Base-by-base conservation (phyloP, 805 yeast species). In the Monosporozyma solicola region DNA sequence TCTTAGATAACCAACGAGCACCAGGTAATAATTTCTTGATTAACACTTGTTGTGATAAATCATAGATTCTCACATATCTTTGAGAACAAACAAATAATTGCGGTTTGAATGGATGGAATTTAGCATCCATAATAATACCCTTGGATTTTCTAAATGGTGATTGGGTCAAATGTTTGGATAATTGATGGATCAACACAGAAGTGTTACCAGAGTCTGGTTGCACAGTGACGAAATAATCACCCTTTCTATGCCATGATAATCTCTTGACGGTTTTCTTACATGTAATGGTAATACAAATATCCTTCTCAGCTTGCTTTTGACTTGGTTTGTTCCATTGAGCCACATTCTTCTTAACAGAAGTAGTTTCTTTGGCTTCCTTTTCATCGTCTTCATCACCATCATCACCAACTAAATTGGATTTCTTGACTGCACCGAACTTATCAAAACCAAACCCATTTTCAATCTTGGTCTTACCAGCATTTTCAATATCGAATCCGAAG, bases 51-150 rank as follows among this genome's bases (percentile, higher is more conserved):
- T 84, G 87, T 29, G 95, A 80, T 62, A 94, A 78, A 69, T 94
- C 96, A 70, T 94, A 94, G 51, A 94, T 81, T 61, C 96, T 83
- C 58, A 94, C 80, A 61, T 90, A 87, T 65, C 98, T 80, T 74
- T 94, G 99, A 10, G 97, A 87, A 61, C 92, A 90, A 50, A 94
- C 98, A 64, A 87, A 87, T 56, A 94, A 77, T 66, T 88, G 95
- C 25, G 99, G 99, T 64, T 87, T 84, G 73, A 87, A 84, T 32
- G 99, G 99, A 71, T 94, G 99, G 82, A 94, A 94, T 70, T 85
- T 86, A 57, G 96, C 97, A 68, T 90, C 96, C 84, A 90, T 90
- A 47, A 91, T 84, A 57, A 92, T 85, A 59, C 99, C 99, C 74
- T 87, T 87, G 37, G 96, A 81, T 70, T 88, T 88, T 60, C 83